These are phyloP conservation scores for Tetrastigma voinierianum DNA, from an alignment of 164 flowering plant genomes.

Conservation along the genomic window DNA sequence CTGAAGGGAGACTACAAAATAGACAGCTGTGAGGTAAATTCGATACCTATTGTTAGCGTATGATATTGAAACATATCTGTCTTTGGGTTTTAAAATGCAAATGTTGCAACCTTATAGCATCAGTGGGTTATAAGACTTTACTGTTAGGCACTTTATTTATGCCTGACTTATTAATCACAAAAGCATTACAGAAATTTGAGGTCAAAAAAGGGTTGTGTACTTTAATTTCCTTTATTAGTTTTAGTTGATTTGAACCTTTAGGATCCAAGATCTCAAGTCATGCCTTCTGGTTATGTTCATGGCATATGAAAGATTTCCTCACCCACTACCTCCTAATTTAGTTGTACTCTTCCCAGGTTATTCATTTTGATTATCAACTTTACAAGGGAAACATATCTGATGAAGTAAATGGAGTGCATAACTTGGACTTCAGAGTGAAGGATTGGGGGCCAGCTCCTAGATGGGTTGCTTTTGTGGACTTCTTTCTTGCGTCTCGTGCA, in stretches of 20 bases:
- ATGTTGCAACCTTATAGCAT: no score
- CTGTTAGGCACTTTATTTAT: no score
- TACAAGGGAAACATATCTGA: constrained; percentile 64
- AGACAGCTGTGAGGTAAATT: no score
- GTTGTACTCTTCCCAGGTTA: constrained; percentile 45
- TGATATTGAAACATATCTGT: no score
- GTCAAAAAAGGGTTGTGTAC: neutral
- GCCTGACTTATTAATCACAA: no score
- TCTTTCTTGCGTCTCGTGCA: constrained; percentile 92
- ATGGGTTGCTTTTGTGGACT: constrained; percentile 99
- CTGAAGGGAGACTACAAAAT: no score
- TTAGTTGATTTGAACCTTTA: neutral
- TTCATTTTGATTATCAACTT: constrained; percentile 72
- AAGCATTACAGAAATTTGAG: no score
- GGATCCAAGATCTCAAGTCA: neutral
- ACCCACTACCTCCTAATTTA: constrained; percentile 1
- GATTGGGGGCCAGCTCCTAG: constrained; percentile 99
- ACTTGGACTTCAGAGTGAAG: constrained; percentile 58
- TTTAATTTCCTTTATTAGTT: neutral
- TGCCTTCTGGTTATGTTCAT: neutral
- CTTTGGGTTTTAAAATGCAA: no score
- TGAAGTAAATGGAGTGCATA: constrained; percentile 16
- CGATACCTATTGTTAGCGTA: no score
- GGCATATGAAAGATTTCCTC: neutral
- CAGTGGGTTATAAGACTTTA: no score